Base-by-base conservation (phyloP, 2,329 filamentous ascomycete species). In the Lachnellula hyalina region DNA sequence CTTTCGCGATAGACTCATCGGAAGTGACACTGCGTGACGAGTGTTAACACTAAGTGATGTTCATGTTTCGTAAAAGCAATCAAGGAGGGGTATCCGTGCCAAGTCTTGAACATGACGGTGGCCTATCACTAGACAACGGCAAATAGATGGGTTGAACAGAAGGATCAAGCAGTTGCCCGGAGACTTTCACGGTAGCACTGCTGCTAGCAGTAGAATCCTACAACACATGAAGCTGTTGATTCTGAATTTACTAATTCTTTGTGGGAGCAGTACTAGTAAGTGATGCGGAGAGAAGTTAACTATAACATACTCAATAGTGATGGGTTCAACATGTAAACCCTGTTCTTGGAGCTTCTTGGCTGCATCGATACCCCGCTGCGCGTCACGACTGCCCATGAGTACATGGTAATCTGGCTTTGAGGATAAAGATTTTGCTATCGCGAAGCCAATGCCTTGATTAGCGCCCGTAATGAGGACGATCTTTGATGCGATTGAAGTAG, bases 401-500 rank as follows among this genome's bases (percentile, higher is more conserved):
- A 62, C 28, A 41, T 59, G 50, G 28, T 59, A 62, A 11, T 28
- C 21, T 23, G 52, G 38, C 6, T 48, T 40, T 17, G 48, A 19
- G n/a, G 49, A 32, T 12, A 60, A 53, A 19, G 54, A 56, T 4
- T 65, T 67, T 9, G 68, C 67, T 0, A 72, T 68, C 48, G 75
- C 73, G 1, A 70, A 65, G 1, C 74, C 73, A 1, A 76, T 64
- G 5, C 74, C 74, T 3, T 65, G 67, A 51, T 76, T 77, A 11
- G 72, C 68, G 2, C 74, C 74, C 0, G 72, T 74, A 2, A 75
- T 65, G 3, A 75, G 36, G 36, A 40, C 36, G 15, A 40, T 40
- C 36, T 40, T 40, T 15, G 36, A 40, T n/a, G n/a, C 36, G 36
- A 32, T 12, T 32, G 36, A 40, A 40, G 36, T 17, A 40, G 36